Conservation (phyloP, 352 stramenopile genomes). For the Lagenidium sp. region DNA sequence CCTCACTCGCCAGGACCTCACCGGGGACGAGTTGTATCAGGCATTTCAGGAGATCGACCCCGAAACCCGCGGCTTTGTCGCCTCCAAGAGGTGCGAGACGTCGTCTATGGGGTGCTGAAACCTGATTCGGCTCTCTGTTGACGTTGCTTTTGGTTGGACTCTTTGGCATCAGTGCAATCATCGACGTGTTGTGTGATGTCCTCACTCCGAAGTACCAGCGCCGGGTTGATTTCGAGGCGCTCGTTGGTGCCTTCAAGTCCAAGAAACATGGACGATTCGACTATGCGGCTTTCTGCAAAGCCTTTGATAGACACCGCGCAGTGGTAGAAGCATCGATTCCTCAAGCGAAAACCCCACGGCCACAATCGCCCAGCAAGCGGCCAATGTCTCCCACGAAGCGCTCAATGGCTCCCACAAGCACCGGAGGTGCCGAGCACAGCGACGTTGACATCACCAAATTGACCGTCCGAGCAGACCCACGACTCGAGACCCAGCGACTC, state of each 20-base stretch:
- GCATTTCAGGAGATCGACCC: conserved; percentile 8
- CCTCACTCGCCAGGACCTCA: conserved; percentile 2
- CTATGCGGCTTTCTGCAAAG: conserved; percentile 9
- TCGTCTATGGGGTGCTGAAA: too few relatives aligned
- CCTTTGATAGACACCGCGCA: conserved; percentile 3
- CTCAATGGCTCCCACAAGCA: conserved; percentile 4
- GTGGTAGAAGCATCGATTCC: not conserved
- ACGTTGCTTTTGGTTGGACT: too few relatives aligned
- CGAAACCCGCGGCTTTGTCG: conserved; percentile 3
- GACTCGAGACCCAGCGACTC: conserved; percentile 37
- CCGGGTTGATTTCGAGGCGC: conserved; percentile 8
- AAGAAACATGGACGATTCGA: conserved; percentile 6
- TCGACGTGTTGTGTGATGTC: conserved; percentile 5
- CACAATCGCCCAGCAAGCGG: not conserved
- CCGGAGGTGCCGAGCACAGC: not conserved
- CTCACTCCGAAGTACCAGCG: conserved; percentile 9
- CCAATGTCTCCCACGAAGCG: conserved; percentile 4
- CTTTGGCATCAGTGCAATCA: conserved; percentile 8
- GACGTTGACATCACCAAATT: conserved; percentile 5
- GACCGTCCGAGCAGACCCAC: conserved; percentile 33
- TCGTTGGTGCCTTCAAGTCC: conserved; percentile 2
- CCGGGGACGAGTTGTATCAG: conserved; percentile 5
- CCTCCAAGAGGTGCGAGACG: conserved; percentile 6
- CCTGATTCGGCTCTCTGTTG: too few relatives aligned
- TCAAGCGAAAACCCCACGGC: not conserved